Evolutionary conservation across 2,329 filamentous ascomycete species (phyloP).

Genomic region (Aspergillus phoenicis): DNA sequence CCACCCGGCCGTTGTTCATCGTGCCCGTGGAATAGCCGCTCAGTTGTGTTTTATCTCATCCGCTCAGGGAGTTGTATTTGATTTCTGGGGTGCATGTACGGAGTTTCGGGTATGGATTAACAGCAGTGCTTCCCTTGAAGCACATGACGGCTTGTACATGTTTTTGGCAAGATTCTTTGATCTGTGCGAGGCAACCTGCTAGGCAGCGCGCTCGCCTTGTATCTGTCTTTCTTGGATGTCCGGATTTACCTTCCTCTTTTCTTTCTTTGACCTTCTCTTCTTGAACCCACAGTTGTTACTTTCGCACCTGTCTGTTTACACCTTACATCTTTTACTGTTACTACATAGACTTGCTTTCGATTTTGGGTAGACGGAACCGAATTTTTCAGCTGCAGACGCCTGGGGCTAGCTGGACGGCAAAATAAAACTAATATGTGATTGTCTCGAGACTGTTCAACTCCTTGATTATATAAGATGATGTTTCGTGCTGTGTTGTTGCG

Average conservation of each 20-base stretch:
- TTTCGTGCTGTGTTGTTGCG: background rate
- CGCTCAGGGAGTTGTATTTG: slow-evolving; percentile 1
- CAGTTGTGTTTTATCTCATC: slow-evolving; percentile 22
- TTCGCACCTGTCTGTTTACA: slow-evolving; percentile 16
- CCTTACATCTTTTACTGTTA: slow-evolving; percentile 23
- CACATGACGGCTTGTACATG: slow-evolving; percentile 28
- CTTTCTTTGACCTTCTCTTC: slow-evolving; percentile 16
- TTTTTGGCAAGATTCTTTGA: slow-evolving; percentile 27
- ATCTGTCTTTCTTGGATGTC: slow-evolving; percentile 23
- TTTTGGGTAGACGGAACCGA: slow-evolving; percentile 18
- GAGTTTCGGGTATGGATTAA: slow-evolving; percentile 29
- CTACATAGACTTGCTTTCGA: slow-evolving; percentile 32
- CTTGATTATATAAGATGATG: background rate
- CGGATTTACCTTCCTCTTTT: slow-evolving; percentile 16
- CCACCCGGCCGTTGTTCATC: slow-evolving; percentile 28
- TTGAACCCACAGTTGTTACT: slow-evolving; percentile 7
- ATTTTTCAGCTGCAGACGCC: slow-evolving; percentile 20
- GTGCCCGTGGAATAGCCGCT: slow-evolving; percentile 18
- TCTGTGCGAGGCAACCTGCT: slow-evolving; percentile 24
- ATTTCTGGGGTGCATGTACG: slow-evolving; percentile 26
- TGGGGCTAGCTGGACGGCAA: slow-evolving; percentile 22
- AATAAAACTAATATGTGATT: slow-evolving; percentile 17
- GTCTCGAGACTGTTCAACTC: background rate
- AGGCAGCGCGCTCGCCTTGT: slow-evolving; percentile 18
- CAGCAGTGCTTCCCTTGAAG: slow-evolving; percentile 22